Evolutionary conservation across 441 rosid genomes (phyloP), one percentile per base, ranked within the genome.

Genomic region (Syzygium malaccense): DNA sequence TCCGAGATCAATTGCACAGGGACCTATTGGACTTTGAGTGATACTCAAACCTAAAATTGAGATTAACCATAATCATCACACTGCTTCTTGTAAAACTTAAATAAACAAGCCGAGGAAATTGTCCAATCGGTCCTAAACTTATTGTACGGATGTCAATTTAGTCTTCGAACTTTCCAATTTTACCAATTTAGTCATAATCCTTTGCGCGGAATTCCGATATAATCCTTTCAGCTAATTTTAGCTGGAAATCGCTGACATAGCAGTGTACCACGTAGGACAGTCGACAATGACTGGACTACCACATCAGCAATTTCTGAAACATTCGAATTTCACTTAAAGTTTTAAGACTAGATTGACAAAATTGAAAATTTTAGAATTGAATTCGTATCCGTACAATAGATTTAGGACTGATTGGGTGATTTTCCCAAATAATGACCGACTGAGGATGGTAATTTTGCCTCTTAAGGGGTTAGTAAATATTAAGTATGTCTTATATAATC

Each of bases 271-370:
- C 5, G 0, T 62, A n/a, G 4, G 23, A 30, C 4, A 12, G 14
- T 1, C 0, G 0, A 10, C 3, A 2, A 66, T 66, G 78, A 18
- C 0, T 33, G 0, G 2, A 68, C 0, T 7, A 0, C 7, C 0
- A 4, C 14, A 18, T 68, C 48, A 9, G 1, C 1, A 0, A 32
- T 33, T 68, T 33, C 7, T 0, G 0, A 2, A 1, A 0, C 14
- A 33, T 19, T 33, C 10, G 8, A 33, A 68, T 33, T 33, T 33
- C 0, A 68, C 13, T 3, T 4, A 9, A 33, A 19, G 0, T 1
- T 19, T 68, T 33, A 68, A 1, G 2, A 33, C 0, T 10, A 19
- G 33, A 68, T 33, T 32, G 0, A 18, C 2, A 66, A 68, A 68
- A 68, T 68, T 68, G 0, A 68, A 33, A 68, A 19, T 0, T 8